Percentiles rank a stretch among this genome's conserved stretches.
Evolutionary conservation across 2,329 filamentous ascomycete genomes (phyloP).

Genomic region (Ascochyta fabae): DNA sequence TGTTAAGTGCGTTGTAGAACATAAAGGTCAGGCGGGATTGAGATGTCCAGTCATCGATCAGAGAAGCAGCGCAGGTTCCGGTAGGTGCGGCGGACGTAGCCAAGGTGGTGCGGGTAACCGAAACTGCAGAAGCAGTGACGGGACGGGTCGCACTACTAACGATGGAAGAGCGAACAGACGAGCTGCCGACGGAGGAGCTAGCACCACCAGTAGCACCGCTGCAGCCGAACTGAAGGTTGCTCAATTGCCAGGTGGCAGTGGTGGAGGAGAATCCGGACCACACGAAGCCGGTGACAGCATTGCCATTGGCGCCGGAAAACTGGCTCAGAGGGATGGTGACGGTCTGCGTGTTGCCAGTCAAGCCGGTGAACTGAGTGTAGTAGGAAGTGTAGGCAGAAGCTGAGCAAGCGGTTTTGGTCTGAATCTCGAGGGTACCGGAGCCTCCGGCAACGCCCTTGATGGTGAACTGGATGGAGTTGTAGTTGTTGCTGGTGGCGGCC

Average conservation of each 20-base stretch:
- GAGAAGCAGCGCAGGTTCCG: constrained; percentile 52
- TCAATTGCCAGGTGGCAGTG: constrained; percentile 56
- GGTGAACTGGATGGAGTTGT: constrained; percentile 57
- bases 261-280: constrained; percentile 52
- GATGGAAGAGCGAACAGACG: neutral
- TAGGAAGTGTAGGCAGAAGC: constrained; percentile 53
- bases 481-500: constrained; percentile 54
- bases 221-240: constrained; percentile 57
- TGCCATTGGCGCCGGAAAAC: constrained; percentile 59
- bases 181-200: neutral
- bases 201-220: constrained; percentile 18
- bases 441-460: constrained; percentile 55
- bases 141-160: constrained; percentile 11
- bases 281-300: constrained; percentile 57
- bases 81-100: constrained; percentile 23
- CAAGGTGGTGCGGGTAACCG: constrained; percentile 11
- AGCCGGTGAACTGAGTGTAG: constrained; percentile 53
- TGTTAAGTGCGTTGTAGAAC: constrained; percentile 64
- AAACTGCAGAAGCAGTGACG: constrained; percentile 10
- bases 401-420: constrained; percentile 56
- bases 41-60: constrained; percentile 67
- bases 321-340: constrained; percentile 58
- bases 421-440: constrained; percentile 55
- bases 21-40: constrained; percentile 68
- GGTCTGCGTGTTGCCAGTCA: constrained; percentile 60